Evolutionary conservation across 2,329 filamentous ascomycete genomes (phyloP), one percentile per base, ranked within the genome.

Genomic region (Alternaria alternata): DNA sequence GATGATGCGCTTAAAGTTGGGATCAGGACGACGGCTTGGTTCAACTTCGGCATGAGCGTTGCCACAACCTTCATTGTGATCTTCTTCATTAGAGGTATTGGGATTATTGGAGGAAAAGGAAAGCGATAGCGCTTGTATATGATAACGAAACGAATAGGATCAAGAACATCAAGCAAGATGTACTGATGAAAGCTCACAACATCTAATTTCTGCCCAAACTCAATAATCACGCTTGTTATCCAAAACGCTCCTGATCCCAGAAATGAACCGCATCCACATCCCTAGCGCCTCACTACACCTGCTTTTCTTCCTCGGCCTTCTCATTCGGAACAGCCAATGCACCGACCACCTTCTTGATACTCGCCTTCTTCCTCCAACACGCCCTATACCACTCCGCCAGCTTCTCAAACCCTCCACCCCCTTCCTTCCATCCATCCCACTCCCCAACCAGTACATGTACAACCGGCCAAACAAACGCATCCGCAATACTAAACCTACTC

Each of bases 11-110:
- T 81, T n/a, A 74, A 80, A 46, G 58, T 67, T 12, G 80, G 80
- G 0, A 63, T 82, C 26, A 62, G 80, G 54, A 74, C 75, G 11
- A 76, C 79, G 20, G 69, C 75, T 18, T 81, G 79, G 78, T 78
- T 81, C 53, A 77, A 78, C 60, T 75, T 80, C 49, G 78, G 65
- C 3, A 66, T 80, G n/a, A 75, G 75, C 11, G 18, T 78, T 16
- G 52, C 64, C 5, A 79, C 75, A 12, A 69, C 79, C 36, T 52
- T 62, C 3, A 70, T 80, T 39, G 79, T 79, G 43, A 20, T 70
- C 20, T 51, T 76, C 2, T 76, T 76, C 7, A 67, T 69, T 5
- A 54, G 67, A 4, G 69, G 68, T 0, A 66, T 68, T 42, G 68
- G 68, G 1, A 63, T 71, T 9, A 58, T 72, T 5, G 68, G 62